Percentiles rank a stretch among this genome's conserved stretches.
Conservation (phyloP, 2,329 filamentous ascomycete genomes). For the Monilinia vaccinii-corymbosi region DNA sequence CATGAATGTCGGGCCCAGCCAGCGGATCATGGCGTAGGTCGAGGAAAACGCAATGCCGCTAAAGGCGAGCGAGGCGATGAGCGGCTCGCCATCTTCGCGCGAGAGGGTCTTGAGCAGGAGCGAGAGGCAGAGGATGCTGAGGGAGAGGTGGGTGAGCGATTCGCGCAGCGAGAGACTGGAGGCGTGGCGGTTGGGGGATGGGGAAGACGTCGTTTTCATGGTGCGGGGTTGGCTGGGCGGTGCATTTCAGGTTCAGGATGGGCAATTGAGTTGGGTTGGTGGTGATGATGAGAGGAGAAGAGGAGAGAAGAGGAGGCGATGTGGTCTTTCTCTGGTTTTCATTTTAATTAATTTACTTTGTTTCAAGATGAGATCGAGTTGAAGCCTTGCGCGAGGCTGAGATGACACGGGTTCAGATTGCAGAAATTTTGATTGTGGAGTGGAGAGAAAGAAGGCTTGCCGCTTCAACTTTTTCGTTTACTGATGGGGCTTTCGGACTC, state of each 20-base stretch:
- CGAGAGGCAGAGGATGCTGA: slow-evolving; percentile 56
- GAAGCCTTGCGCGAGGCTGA: slow-evolving; percentile 8
- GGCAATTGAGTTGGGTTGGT: neutral
- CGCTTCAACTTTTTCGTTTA: too few relatives aligned
- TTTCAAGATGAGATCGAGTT: neutral
- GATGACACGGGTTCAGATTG: slow-evolving; percentile 9
- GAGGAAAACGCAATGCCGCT: slow-evolving; percentile 76
- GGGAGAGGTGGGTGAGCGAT: slow-evolving; percentile 44
- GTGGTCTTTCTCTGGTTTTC: neutral
- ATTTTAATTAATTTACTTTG: neutral
- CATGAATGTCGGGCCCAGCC: slow-evolving; percentile 87
- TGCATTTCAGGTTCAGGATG: neutral
- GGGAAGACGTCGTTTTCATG: neutral
- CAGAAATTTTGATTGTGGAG: neutral
- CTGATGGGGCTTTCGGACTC: too few relatives aligned
- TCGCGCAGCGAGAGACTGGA: slow-evolving; percentile 42
- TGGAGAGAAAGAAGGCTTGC: too few relatives aligned
- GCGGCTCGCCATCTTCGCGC: slow-evolving; percentile 72
- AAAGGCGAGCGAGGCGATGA: slow-evolving; percentile 81
- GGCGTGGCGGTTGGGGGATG: neutral
- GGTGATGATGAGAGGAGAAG: neutral
- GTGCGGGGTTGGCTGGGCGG: neutral
- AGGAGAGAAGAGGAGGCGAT: too few relatives aligned
- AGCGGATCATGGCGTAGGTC: slow-evolving; percentile 79
- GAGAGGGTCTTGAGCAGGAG: slow-evolving; percentile 58